Percentiles rank a stretch among this genome's conserved stretches.
Evolutionary conservation across 1,139 yeast species (phyloP).

Genomic region (Candida labiduridarum): DNA sequence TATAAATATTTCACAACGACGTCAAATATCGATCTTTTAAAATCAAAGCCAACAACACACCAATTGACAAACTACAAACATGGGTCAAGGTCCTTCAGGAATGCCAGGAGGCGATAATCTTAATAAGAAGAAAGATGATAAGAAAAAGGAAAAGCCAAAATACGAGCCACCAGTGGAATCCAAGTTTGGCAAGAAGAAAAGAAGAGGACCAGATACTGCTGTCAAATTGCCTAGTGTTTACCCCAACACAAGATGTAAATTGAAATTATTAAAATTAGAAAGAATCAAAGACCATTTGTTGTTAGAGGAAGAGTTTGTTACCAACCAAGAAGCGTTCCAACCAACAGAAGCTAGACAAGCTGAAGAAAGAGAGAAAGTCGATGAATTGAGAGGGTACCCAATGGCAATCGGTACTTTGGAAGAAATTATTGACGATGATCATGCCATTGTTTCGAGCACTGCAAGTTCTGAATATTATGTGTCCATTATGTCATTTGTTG

Average conservation of each 20-base stretch:
- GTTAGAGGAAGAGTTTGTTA: slow-evolving; percentile 94
- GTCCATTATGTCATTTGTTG: slow-evolving; percentile 94
- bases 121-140: slow-evolving; percentile 73
- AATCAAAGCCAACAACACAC: background rate
- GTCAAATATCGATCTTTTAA: background rate
- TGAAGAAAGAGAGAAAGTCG: slow-evolving; percentile 93
- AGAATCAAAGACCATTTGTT: slow-evolving; percentile 94
- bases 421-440: slow-evolving; percentile 97
- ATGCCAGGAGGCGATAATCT: slow-evolving; percentile 58
- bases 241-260: slow-evolving; percentile 92
- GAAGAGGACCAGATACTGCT: slow-evolving; percentile 89
- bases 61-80: slow-evolving; percentile 5
- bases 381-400: slow-evolving; percentile 94
- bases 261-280: slow-evolving; percentile 88
- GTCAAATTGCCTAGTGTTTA: slow-evolving; percentile 86
- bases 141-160: slow-evolving; percentile 85
- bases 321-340: slow-evolving; percentile 91
- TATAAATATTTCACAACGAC: too few species aligned
- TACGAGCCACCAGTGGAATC: slow-evolving; percentile 99
- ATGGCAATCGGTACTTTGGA: slow-evolving; percentile 96
- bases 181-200: slow-evolving; percentile 84
- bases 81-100: slow-evolving; percentile 86
- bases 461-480: slow-evolving; percentile 98
- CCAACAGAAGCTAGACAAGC: slow-evolving; percentile 97
- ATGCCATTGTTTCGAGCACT: slow-evolving; percentile 94